Evolutionary conservation across 176 grass and related monocot species (phyloP).

Genomic region (Zoysia japonica): DNA sequence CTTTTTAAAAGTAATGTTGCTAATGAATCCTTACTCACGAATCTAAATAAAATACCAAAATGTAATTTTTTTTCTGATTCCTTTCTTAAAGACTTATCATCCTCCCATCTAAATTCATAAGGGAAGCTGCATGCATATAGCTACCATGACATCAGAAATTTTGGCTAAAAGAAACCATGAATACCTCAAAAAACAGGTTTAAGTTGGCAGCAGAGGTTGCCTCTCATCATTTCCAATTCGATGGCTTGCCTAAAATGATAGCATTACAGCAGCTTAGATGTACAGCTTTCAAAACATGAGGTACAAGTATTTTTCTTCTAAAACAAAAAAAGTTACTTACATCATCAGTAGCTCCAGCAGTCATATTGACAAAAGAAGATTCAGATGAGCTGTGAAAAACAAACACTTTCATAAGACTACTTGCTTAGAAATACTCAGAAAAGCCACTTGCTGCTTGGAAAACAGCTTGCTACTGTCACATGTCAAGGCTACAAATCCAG

Average conservation of each 20-base stretch:
- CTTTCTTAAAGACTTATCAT: conserved; percentile 10
- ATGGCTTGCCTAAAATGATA: conserved; percentile 64
- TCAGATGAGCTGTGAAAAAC: conserved; percentile 67
- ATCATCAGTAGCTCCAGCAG: conserved; percentile 87
- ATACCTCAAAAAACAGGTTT: conserved; percentile 52
- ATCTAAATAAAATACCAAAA: not conserved
- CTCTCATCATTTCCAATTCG: conserved; percentile 72
- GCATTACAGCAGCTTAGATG: conserved; percentile 29
- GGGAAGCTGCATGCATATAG: not conserved
- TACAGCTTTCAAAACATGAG: not conserved
- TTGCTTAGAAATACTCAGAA: not conserved
- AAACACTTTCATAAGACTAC: conserved; percentile 6
- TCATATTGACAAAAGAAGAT: conserved; percentile 97
- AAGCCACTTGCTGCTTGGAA: not conserved
- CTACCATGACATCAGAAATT: not conserved
- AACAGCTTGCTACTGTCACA: not conserved
- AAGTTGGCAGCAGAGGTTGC: conserved; percentile 78
- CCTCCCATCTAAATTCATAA: not conserved
- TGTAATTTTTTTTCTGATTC: not conserved
- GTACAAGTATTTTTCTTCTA: conserved; percentile 10
- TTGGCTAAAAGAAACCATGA: conserved; percentile 4
- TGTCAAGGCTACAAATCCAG: not conserved
- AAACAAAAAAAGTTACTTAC: conserved; percentile 45
- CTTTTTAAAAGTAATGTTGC: conserved; percentile 3
- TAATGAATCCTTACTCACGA: not conserved